Percentiles rank a stretch among this genome's conserved stretches.
Evolutionary conservation across 2,329 filamentous ascomycete genomes (phyloP).

Genomic region (Thelonectria rubi): DNA sequence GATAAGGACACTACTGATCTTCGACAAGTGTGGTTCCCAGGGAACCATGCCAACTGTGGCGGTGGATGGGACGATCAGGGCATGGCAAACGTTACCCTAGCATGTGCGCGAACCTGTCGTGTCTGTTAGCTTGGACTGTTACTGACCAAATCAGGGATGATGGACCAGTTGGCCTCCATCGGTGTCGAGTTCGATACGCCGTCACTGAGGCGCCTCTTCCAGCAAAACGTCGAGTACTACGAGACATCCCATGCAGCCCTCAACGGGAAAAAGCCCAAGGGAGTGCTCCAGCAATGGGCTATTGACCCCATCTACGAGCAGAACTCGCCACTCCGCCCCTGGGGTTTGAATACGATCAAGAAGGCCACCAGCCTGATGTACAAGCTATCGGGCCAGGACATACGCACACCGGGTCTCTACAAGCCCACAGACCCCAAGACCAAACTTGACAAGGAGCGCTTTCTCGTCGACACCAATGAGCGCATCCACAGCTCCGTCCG

Average conservation of each 20-base stretch:
- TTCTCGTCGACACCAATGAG: slow-evolving; percentile 63
- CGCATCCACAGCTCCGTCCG: slow-evolving; percentile 64
- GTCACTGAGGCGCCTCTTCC: slow-evolving; percentile 53
- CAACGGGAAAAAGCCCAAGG: slow-evolving; percentile 31
- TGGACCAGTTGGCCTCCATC: slow-evolving; percentile 63
- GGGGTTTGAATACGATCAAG: slow-evolving; percentile 57
- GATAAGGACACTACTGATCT: slow-evolving; percentile 54
- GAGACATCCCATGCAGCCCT: slow-evolving; percentile 28
- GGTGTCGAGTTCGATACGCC: slow-evolving; percentile 59
- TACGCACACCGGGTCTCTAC: slow-evolving; percentile 59
- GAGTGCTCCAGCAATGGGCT: slow-evolving; percentile 51
- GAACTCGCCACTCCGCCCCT: slow-evolving; percentile 59
- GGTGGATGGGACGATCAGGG: slow-evolving; percentile 69
- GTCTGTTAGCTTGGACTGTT: background rate
- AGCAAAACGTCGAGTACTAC: slow-evolving; percentile 47
- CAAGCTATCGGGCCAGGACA: slow-evolving; percentile 53
- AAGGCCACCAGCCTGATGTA: slow-evolving; percentile 53
- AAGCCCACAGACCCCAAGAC: slow-evolving; percentile 54
- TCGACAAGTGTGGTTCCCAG: slow-evolving; percentile 72
- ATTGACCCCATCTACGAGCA: slow-evolving; percentile 56
- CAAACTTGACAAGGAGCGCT: slow-evolving; percentile 48
- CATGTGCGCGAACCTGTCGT: slow-evolving; percentile 46
- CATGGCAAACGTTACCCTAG: slow-evolving; percentile 51
- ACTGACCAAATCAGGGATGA: slow-evolving; percentile 56
- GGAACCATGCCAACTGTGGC: slow-evolving; percentile 75